Evolutionary conservation across 1,284 basidiomycete genomes (phyloP).

Genomic region (Tetrapyrgos nigripes): DNA sequence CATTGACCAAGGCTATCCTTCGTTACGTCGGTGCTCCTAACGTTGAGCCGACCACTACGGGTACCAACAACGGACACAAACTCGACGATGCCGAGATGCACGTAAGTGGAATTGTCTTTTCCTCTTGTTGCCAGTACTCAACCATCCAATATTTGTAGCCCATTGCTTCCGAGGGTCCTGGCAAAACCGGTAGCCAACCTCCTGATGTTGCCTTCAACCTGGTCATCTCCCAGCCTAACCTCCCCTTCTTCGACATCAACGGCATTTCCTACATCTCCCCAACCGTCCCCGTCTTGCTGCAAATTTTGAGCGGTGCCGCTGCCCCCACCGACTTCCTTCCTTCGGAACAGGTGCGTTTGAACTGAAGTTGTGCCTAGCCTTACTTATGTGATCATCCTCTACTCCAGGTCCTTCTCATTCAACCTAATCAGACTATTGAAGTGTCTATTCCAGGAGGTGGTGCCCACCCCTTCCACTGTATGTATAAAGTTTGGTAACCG

Average conservation of each 20-base stretch:
- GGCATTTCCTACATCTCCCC: constrained; percentile 41
- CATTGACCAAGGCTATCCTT: constrained; percentile 46
- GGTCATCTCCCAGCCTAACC: constrained; percentile 38
- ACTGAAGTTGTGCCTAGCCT: constrained; percentile 14
- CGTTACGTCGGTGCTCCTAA: constrained; percentile 50
- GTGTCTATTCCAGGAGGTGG: constrained; percentile 41
- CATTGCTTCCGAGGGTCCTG: constrained; percentile 35
- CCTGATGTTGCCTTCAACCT: constrained; percentile 40
- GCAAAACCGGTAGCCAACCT: constrained; percentile 35
- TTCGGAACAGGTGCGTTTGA: constrained; percentile 23
- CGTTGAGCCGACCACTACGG: constrained; percentile 41
- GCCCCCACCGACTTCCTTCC: constrained; percentile 41
- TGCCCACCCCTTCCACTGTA: constrained; percentile 43
- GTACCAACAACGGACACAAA: constrained; percentile 23
- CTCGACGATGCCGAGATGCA: constrained; percentile 40
- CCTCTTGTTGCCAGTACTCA: neutral
- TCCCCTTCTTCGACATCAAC: constrained; percentile 45
- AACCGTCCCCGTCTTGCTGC: constrained; percentile 42
- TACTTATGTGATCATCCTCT: neutral
- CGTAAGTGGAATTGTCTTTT: constrained; percentile 22
- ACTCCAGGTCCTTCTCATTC: constrained; percentile 32
- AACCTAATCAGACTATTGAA: constrained; percentile 37
- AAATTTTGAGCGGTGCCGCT: constrained; percentile 44
- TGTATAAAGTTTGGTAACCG: constrained; percentile 37
- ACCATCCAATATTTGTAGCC: constrained; percentile 29